phyloP scores from a whole-genome alignment of 768 basidiomycete genomes.

The Termitomyces sp. region DNA sequence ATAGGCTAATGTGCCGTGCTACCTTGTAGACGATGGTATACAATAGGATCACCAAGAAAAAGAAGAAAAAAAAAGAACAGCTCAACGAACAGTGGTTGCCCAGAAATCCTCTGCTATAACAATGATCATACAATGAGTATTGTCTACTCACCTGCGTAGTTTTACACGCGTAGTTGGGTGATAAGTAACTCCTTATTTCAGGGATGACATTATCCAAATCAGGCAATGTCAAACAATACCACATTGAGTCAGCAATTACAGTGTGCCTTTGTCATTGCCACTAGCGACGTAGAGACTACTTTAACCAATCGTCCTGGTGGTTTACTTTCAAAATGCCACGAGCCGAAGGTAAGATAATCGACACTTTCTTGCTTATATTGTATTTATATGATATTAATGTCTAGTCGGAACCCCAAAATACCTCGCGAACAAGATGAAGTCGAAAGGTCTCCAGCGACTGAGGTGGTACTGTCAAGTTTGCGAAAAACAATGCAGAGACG shows the following conservation, averaged over 20 bases:
- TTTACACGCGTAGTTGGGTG: too few relatives aligned
- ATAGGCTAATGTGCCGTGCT: background rate
- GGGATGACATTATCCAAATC: background rate
- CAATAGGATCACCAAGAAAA: too few relatives aligned
- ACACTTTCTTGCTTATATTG: background rate
- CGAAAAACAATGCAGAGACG: slow-evolving; percentile 97
- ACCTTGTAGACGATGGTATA: background rate
- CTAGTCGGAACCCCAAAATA: slow-evolving; percentile 84
- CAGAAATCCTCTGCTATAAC: background rate
- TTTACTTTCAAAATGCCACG: slow-evolving; percentile 57
- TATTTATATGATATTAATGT: slow-evolving; percentile 5
- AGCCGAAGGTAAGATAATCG: slow-evolving; percentile 57
- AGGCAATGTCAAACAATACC: background rate
- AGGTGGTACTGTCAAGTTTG: slow-evolving; percentile 99
- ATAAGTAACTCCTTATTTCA: too few relatives aligned
- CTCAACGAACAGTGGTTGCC: background rate
- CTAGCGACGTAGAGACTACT: background rate
- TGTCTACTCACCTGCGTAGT: too few relatives aligned
- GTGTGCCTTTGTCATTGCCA: background rate
- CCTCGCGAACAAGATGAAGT: slow-evolving; percentile 95
- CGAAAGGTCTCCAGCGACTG: slow-evolving; percentile 91
- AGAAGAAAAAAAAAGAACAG: too few relatives aligned
- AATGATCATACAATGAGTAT: background rate
- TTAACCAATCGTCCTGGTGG: background rate
- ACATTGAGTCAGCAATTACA: background rate